A percentile compares a stretch with the other conserved stretches of the same genome.
These are phyloP conservation scores for Eucalyptus tenuipes DNA, from an alignment of 345 rosid species.

Conservation along the genomic window DNA sequence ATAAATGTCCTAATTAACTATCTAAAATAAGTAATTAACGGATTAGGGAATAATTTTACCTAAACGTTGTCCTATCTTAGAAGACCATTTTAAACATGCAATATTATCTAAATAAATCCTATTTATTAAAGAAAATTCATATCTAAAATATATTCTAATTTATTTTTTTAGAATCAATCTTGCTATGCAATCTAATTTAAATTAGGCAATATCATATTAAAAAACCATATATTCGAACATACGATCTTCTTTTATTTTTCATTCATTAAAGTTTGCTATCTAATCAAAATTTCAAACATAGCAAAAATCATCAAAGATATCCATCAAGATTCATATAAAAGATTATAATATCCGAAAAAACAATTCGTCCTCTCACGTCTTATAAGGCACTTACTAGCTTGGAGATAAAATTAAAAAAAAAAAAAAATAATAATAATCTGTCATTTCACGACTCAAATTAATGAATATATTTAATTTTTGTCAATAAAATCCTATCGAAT, in stretches of 20 bases:
- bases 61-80: too few species aligned
- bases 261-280: background rate
- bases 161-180: too few species aligned
- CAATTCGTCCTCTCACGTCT: background rate
- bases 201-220: background rate
- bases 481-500: background rate
- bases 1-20: too few species aligned
- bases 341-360: too few species aligned
- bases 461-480: background rate
- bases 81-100: background rate
- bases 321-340: too few species aligned
- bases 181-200: background rate
- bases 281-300: background rate
- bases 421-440: rapidly evolving
- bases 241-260: background rate
- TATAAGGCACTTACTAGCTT: background rate
- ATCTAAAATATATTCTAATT: background rate
- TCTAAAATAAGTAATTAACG: too few species aligned
- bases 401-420: too few species aligned
- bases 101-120: too few species aligned
- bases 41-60: too few species aligned
- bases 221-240: too few species aligned
- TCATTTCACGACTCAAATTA: background rate
- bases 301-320: background rate
- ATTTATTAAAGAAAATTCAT: background rate